Base-by-base conservation (phyloP, 768 basidiomycete species). In the Thelephora aurantiotincta region DNA sequence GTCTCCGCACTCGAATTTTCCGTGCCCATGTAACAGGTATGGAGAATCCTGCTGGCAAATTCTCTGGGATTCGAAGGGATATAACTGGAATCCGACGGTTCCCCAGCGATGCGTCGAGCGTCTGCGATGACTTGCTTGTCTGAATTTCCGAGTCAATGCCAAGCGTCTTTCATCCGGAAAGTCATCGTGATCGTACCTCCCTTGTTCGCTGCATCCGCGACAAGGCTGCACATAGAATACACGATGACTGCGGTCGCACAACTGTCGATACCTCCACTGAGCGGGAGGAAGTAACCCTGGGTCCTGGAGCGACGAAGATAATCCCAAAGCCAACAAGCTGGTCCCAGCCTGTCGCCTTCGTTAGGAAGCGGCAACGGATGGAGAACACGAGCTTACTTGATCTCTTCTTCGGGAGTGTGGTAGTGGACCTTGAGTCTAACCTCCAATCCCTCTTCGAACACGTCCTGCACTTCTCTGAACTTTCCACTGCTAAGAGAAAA, bases 301-400 rank as follows among this genome's bases (percentile, higher is more conserved):
- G 84, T 90, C 7, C 88, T 72, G 5, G 94, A 98, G 38, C 96
- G 79, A 34, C 96, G 75, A 26, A 99, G 77, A 58, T 98, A 99
- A 60, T 99, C 96, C 96, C 96, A 99, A n/a, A 99, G 71, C 96
- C 96, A 99, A 59, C 96, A 98, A 13, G 94, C 96, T 6, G 96
- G 96, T 4, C 96, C 96, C 2, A 98, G 68, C 2, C 94, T 97
- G 52, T 54, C 43, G 49, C 1, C 16, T 11, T 11, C 1, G 12
- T 35, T 22, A 12, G 6, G 33, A 36, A 20, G 1, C 33, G 6
- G 26, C 1, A n/a, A 20, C 6, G 22, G 16, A 20, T 38, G 14
- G 7, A 13, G 13, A 14, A n/a, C 5, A 43, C 18, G 6, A 16
- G 73, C 89, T 55, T 58, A 96, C 96, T 96, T 94, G 49, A 98